Evolutionary conservation across 192 early-diverging fungal species (phyloP).

Genomic region (Gigaspora rosea): DNA sequence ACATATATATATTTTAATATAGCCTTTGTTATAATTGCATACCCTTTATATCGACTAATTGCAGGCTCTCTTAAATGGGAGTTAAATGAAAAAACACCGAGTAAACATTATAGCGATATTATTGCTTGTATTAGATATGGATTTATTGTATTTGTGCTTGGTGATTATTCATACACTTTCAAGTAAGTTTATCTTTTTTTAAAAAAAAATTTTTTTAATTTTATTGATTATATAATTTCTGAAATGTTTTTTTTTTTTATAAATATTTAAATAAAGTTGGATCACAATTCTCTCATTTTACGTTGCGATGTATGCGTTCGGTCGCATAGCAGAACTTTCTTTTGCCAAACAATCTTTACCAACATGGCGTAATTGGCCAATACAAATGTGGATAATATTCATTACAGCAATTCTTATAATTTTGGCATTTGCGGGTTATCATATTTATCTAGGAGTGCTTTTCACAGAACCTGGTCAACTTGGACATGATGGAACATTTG

Average conservation of each 20-base stretch:
- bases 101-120: conserved; percentile 68
- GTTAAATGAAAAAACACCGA: conserved; percentile 60
- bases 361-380: conserved; percentile 62
- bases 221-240: neutral
- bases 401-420: conserved; percentile 55
- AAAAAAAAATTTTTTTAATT: neutral
- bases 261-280: conserved; percentile 32
- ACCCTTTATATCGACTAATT: conserved; percentile 56
- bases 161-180: conserved; percentile 70
- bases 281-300: conserved; percentile 45
- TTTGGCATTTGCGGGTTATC: conserved; percentile 61
- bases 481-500: conserved; percentile 30
- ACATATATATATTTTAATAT: conserved; percentile 57
- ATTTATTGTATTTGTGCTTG: conserved; percentile 72
- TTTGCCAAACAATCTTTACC: conserved; percentile 69
- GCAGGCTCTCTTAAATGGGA: conserved; percentile 69
- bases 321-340: conserved; percentile 63
- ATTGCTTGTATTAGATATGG: conserved; percentile 60
- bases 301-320: conserved; percentile 46
- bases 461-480: conserved; percentile 33
- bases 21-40: conserved; percentile 54
- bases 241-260: neutral
- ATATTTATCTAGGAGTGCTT: conserved; percentile 48
- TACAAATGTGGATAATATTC: conserved; percentile 66
- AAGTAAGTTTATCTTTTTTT: conserved; percentile 41